Evolutionary conservation across 768 basidiomycete species (phyloP), one percentile per base, ranked within the genome.

Genomic region (Phlebiopsis gigantea): DNA sequence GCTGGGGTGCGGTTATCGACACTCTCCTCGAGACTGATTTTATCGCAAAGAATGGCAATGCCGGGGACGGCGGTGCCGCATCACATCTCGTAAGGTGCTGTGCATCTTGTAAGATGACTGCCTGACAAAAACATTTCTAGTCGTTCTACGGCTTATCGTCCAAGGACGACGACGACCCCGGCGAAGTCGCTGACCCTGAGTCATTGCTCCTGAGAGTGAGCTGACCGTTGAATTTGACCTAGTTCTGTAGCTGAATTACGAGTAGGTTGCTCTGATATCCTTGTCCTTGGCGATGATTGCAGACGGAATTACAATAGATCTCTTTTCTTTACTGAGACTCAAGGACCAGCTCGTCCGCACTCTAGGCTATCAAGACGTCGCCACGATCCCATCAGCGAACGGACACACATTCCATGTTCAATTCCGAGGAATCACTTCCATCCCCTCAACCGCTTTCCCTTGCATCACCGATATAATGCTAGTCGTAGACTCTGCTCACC

Each of bases 231-330:
- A 39, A 19, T n/a, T 19, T 28, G 39, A 6, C 1, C 29, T 31
- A 22, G 6, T 28, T 15, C 25, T 34, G 42, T 52, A 28, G 30
- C 39, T 12, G 53, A 41, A 19, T 17, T 1, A 29, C n/a, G 15
- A 19, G 57, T 57, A 89, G 87, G 74, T 76, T 48, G 80, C 83
- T 1, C 64, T 85, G 21, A 58, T 88, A 24, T 69, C 79, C 14
- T 73, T 91, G 15, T 77, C 81, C 57, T 69, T 90, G 48, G 78
- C 81, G 51, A 84, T 89, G 82, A 74, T 90, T 29, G 75, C 82
- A 9, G 82, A 84, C 57, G 87, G 87, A 6, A 73, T 86, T 45
- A 52, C 69, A 15, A 75, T 85, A 48, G 83, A 83, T 55, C 53
- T 75, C 6, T 70, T 74, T 46, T 75, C 76, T 17, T 69, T 87